Base-by-base conservation (phyloP, 768 basidiomycete genomes). In the Auriscalpium orientale region DNA sequence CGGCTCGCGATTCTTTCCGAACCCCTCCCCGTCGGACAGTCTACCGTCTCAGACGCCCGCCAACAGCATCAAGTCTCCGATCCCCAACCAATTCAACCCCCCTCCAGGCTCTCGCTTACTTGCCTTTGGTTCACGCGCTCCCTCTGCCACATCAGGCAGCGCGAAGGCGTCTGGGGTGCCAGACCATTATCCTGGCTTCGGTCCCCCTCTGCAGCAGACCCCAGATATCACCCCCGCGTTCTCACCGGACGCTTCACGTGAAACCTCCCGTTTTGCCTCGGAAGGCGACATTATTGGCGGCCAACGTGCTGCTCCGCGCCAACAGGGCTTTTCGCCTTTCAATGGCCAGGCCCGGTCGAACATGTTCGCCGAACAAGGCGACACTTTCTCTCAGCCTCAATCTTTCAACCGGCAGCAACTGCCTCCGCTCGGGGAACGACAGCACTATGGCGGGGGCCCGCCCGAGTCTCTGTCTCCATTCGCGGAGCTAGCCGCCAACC, bases 81-180 rank as follows among this genome's bases (percentile, higher is more conserved):
- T 61, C 56, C 52, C 66, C 51, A 43, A 65, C 60, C 65, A 79
- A 56, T 69, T 74, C 63, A 72, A 74, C 58, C 68, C 71, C 46
- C 70, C 74, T 13, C 58, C 70, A 49, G 72, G 74, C 51, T 75
- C 75, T 55, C 72, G 76, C 51, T 64, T 81, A 56, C 73, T 79
- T 57, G 72, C 74, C 12, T 67, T 77, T 38, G 70, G 68, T 34
- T 66, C 70, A 8, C 70, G 69, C 34, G 60, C 65, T 1, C 57
- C 66, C 13, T 57, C 66, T 15, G 57, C 62, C 21, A 38, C 61
- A 15, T 54, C 64, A 15, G 53, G 48, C 45, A 40, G 44, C 9
- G 21, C 46, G 7, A 18, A 51, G 34, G 54, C 51, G 35, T 43
- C 59, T 18, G 58, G 47, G 12, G n/a, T 56, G 12, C 50, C 46